A percentile compares a stretch with the other conserved stretches of the same genome.
Conservation (phyloP, 306 rosid species). For the Vicia villosa region DNA sequence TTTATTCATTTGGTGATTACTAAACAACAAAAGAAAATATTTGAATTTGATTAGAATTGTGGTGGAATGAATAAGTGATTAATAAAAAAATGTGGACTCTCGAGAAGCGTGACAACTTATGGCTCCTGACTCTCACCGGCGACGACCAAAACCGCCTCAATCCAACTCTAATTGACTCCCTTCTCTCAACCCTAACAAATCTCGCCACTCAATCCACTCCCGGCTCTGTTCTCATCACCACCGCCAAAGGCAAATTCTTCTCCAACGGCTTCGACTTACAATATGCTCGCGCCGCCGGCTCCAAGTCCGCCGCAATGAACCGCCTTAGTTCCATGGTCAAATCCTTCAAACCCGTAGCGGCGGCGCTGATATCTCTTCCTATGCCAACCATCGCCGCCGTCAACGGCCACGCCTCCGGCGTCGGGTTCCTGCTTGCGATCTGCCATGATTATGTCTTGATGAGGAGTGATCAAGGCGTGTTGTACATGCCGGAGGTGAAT, state of each 20-base stretch:
- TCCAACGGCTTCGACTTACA: conserved; percentile 78
- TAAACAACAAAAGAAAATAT: too few relatives aligned
- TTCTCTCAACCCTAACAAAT: conserved; percentile 49
- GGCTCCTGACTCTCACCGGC: conserved; percentile 63
- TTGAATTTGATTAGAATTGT: too few relatives aligned
- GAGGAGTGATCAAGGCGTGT: conserved; percentile 64
- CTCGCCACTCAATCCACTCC: conserved; percentile 51
- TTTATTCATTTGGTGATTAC: too few relatives aligned
- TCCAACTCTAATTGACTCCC: conserved; percentile 51
- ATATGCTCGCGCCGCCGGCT: conserved; percentile 60
- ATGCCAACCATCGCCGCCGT: conserved; percentile 77
- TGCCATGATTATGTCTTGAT: conserved; percentile 68
- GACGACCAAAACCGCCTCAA: conserved; percentile 59
- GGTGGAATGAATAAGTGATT: too few relatives aligned
- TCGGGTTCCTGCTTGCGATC: conserved; percentile 56
- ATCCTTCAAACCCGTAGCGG: conserved; percentile 51
- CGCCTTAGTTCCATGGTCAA: conserved; percentile 52
- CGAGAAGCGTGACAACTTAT: conserved; percentile 62
- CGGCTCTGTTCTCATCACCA: conserved; percentile 73
- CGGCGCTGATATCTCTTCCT: conserved; percentile 65
- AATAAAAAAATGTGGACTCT: conserved; percentile 49
- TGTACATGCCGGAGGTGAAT: conserved; percentile 78
- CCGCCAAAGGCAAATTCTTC: conserved; percentile 66
- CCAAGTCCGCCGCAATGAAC: conserved; percentile 39
- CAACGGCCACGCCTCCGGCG: conserved; percentile 64